Base-by-base conservation (phyloP, 2,329 filamentous ascomycete genomes). In the Coniochaeta prunicola region DNA sequence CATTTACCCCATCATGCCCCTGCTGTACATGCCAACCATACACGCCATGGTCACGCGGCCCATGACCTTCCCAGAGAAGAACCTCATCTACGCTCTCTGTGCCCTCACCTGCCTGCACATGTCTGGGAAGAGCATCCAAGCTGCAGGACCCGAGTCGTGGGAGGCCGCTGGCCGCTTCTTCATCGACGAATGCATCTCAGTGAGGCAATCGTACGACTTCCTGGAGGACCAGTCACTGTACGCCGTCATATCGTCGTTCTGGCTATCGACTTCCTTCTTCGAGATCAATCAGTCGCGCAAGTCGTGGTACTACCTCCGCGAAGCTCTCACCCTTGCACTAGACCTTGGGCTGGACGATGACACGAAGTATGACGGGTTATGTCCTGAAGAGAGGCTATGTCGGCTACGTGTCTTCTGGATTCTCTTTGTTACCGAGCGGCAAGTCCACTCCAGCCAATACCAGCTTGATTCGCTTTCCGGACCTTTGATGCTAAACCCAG, bases 1-100 rank as follows among this genome's bases (percentile, higher is more conserved):
- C 67, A 78, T 87, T 57, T 87, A 87, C 63, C 82, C 83, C n/a
- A 83, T 83, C 57, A 83, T 85, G 74, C 84, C 84, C 0, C 76
- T 87, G 4, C 70, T 87, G 8, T 80, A 85, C 58, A 82, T 83
- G 66, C 80, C 84, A 50, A 75, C 75, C 9, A 74, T 84, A 53
- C 74, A 78, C 53, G 75, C 74, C 63, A 81, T 82, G 67, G 80
- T 71, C 66, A 72, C 62, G 71, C 76, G 72, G 12, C 67, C 69
- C 17, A 68, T 76, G 60, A 65, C 70, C 30, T 68, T 67, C 53
- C 70, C 70, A 13, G 75, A 77, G 54, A 74, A 73, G 64, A 78
- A 76, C 62, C 71, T 77, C 15, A 69, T 81, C 33, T 84, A 85
- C 60, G 79, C 84, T 5, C 80, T 86, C 58, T 85, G 82, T 66